Conservation (phyloP, 164 flowering plant genomes). For the Chloranthus sessilifolius region DNA sequence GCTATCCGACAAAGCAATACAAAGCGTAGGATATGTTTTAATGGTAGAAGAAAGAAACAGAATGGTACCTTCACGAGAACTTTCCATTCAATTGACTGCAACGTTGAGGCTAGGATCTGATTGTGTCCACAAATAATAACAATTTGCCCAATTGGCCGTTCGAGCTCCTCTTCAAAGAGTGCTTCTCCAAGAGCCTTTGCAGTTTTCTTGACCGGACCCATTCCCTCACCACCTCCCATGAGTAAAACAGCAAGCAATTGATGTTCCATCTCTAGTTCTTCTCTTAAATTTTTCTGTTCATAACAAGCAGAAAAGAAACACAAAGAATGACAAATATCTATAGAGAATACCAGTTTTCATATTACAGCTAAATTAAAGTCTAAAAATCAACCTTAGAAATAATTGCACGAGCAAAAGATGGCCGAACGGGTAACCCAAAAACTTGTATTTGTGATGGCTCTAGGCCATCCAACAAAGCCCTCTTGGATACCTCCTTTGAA, state of each 20-base stretch:
- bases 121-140: conserved; percentile 87
- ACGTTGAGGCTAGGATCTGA: conserved; percentile 45
- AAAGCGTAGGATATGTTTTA: too few relatives aligned
- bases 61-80: conserved; percentile 72
- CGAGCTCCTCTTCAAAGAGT: conserved; percentile 47
- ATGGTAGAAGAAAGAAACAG: not conserved
- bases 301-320: not conserved
- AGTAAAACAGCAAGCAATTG: conserved; percentile 80
- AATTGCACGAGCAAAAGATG: conserved; percentile 76
- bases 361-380: not conserved
- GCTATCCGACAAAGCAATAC: not conserved
- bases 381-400: conserved; percentile 54
- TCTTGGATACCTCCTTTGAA: conserved; percentile 82
- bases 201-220: conserved; percentile 95
- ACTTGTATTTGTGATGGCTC: conserved; percentile 71
- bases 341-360: not conserved
- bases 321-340: not conserved
- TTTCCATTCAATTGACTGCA: conserved; percentile 64
- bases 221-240: conserved; percentile 99
- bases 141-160: conserved; percentile 74
- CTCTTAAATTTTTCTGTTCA: conserved; percentile 60
- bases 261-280: conserved; percentile 77
- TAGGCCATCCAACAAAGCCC: conserved; percentile 70
- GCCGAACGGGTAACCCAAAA: conserved; percentile 85
- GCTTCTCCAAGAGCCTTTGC: conserved; percentile 81